These are phyloP conservation scores for Phaeotremella skinneri DNA, from an alignment of 768 basidiomycete genomes.

Conservation along the genomic window DNA sequence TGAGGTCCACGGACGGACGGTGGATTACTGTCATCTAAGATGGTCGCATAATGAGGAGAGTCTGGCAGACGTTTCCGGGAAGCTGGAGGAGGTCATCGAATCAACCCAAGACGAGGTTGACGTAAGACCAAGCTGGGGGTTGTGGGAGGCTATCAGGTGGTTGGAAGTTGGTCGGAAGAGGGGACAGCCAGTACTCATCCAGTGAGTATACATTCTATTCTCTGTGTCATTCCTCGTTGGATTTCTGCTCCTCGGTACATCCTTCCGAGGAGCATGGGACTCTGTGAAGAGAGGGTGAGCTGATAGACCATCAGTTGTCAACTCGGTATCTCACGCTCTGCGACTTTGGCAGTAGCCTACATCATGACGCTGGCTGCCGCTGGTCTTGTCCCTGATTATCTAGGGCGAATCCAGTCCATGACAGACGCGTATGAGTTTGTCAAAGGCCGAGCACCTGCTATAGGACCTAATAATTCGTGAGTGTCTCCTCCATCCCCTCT, in stretches of 20 bases:
- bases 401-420: slow-evolving; percentile 43
- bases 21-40: slow-evolving; percentile 38
- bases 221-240: background rate
- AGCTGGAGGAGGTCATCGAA: slow-evolving; percentile 12
- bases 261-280: no score
- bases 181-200: slow-evolving; percentile 46
- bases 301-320: slow-evolving; percentile 40
- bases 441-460: slow-evolving; percentile 39
- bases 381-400: slow-evolving; percentile 30
- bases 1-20: slow-evolving; percentile 21
- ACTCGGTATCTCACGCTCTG: slow-evolving; percentile 50
- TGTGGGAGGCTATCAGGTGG: slow-evolving; percentile 43
- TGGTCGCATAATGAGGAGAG: slow-evolving; percentile 50
- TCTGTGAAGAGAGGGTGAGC: no score
- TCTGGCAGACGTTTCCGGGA: slow-evolving; percentile 31
- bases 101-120: slow-evolving; percentile 11
- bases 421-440: slow-evolving; percentile 51
- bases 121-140: slow-evolving; percentile 26
- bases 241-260: no score
- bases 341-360: slow-evolving; percentile 49
- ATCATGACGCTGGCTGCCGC: slow-evolving; percentile 46
- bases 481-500: slow-evolving; percentile 8
- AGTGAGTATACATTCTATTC: slow-evolving; percentile 36
- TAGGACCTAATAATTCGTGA: slow-evolving; percentile 51
- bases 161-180: slow-evolving; percentile 34